These are phyloP conservation scores for Candida orba DNA, from an alignment of 805 yeast genomes.

Conservation along the genomic window DNA sequence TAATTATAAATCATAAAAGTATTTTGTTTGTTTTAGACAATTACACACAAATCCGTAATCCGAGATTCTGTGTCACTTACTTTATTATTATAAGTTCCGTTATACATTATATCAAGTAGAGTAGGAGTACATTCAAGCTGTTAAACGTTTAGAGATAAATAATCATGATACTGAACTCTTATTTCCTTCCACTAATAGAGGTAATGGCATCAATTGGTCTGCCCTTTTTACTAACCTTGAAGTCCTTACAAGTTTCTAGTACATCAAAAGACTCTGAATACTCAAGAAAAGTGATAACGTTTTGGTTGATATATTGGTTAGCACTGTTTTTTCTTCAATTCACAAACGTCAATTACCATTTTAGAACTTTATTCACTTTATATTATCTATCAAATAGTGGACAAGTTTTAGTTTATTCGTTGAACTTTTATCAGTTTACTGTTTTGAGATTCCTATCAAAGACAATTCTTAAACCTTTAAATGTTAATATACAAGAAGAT, in stretches of 20 bases:
- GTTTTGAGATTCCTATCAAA: slow-evolving; percentile 2
- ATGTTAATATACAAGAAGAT: background rate
- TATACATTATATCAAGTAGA: no score
- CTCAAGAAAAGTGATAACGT: slow-evolving; percentile 7
- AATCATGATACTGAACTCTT: slow-evolving; percentile 10
- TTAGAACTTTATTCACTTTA: slow-evolving; percentile 9
- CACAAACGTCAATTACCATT: slow-evolving; percentile 13
- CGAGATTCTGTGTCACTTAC: no score
- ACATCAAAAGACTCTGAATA: background rate
- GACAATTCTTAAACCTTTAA: slow-evolving; percentile 1
- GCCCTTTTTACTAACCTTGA: slow-evolving; percentile 18
- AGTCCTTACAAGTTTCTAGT: slow-evolving; percentile 10
- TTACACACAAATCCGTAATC: no score
- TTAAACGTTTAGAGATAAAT: background rate
- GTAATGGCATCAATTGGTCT: slow-evolving; percentile 6
- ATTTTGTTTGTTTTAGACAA: no score
- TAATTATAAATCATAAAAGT: background rate
- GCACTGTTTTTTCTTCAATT: slow-evolving; percentile 7
- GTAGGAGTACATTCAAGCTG: no score
- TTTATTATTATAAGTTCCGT: no score
- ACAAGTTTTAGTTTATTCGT: background rate
- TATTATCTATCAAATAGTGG: slow-evolving; percentile 8
- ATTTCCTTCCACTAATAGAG: slow-evolving; percentile 14
- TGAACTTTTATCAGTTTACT: slow-evolving; percentile 9
- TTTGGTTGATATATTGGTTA: slow-evolving; percentile 20